phyloP scores from a whole-genome alignment of 2,329 filamentous ascomycete species.

The Leptographium flavum region DNA sequence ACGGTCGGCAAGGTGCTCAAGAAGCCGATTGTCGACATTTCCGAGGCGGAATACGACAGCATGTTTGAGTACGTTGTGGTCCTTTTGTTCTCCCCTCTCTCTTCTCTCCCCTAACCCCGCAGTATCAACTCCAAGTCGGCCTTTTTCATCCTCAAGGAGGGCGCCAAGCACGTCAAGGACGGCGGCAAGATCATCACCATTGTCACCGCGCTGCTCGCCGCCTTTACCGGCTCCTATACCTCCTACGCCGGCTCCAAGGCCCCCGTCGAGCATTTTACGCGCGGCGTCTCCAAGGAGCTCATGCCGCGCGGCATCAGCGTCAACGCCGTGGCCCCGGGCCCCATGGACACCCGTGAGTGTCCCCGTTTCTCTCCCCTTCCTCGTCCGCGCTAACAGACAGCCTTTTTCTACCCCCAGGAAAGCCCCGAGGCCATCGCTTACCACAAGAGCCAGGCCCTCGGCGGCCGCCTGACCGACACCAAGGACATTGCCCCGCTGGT shows the following conservation, averaged over 20 bases:
- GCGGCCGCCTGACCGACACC: constrained; percentile 24
- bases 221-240: constrained; percentile 30
- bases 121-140: constrained; percentile 31
- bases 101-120: background rate
- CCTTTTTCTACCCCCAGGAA: constrained; percentile 31
- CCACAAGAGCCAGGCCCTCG: constrained; percentile 28
- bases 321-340: constrained; percentile 22
- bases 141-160: constrained; percentile 30
- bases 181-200: constrained; percentile 33
- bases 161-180: constrained; percentile 24
- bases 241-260: constrained; percentile 29
- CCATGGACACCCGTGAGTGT: constrained; percentile 25
- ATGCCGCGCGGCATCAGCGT: constrained; percentile 19
- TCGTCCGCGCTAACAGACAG: constrained; percentile 9
- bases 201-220: constrained; percentile 28
- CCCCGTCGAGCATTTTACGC: constrained; percentile 25
- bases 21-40: constrained; percentile 28
- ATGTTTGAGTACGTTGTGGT: constrained; percentile 27
- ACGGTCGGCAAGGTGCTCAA: constrained; percentile 34
- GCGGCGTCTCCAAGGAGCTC: constrained; percentile 21
- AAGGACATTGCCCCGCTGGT: constrained; percentile 30
- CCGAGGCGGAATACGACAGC: constrained; percentile 29
- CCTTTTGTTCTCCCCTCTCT: background rate
- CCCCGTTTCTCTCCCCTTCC: background rate
- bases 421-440: constrained; percentile 26